phyloP scores from a whole-genome alignment of 805 yeast genomes.

The Zygoascus ofunaensis region DNA sequence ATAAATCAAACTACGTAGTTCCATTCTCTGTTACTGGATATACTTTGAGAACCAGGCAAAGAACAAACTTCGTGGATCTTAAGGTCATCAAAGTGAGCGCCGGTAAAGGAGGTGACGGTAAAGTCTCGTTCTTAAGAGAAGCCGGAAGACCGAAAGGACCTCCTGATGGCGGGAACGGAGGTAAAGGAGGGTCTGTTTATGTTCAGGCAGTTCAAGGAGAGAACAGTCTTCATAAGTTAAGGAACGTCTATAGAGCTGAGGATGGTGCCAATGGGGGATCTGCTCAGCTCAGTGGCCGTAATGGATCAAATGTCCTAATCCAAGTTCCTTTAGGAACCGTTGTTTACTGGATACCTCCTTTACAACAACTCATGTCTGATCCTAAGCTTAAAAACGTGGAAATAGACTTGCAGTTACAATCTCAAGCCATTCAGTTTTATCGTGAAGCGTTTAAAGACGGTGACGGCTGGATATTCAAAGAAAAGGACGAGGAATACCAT shows the following conservation, averaged over 20 bases:
- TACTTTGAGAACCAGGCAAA: constrained; percentile 11
- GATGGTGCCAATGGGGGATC: constrained; percentile 65
- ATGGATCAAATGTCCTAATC: constrained; percentile 69
- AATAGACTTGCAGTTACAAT: constrained; percentile 16
- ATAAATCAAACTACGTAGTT: constrained; percentile 9
- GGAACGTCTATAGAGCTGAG: constrained; percentile 59
- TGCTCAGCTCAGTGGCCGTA: constrained; percentile 76
- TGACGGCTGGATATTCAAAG: constrained; percentile 84
- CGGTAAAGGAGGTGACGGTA: constrained; percentile 87
- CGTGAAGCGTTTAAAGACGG: constrained; percentile 61
- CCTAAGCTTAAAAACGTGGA: neutral
- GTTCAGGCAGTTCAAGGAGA: constrained; percentile 70
- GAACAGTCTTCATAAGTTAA: constrained; percentile 60
- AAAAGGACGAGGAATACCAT: constrained; percentile 64
- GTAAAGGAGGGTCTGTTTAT: constrained; percentile 80
- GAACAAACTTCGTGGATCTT: constrained; percentile 46
- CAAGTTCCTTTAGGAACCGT: constrained; percentile 91
- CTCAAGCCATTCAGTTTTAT: constrained; percentile 39
- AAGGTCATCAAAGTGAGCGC: constrained; percentile 56
- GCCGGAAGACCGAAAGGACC: constrained; percentile 83
- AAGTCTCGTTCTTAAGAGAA: constrained; percentile 77
- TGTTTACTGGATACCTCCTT: constrained; percentile 71
- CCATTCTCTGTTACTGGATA: constrained; percentile 18
- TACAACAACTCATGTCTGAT: constrained; percentile 14
- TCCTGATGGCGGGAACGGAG: constrained; percentile 99